phyloP scores from a whole-genome alignment of 2,329 filamentous ascomycete species.

The Cadophora luteo-olivacea region DNA sequence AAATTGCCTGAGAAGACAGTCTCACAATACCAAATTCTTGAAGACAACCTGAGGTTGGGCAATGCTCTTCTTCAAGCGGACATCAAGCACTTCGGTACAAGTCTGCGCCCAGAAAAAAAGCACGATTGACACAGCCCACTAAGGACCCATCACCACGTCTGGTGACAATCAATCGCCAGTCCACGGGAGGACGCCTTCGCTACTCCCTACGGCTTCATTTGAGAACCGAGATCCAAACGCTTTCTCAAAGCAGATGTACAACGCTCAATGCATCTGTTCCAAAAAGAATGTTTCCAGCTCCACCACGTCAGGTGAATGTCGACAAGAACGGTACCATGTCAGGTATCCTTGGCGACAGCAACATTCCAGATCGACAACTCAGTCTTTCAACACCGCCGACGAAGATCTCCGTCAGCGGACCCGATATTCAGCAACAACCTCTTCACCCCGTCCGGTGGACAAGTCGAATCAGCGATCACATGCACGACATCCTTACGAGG shows the following conservation, averaged over 20 bases:
- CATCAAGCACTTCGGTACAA: background rate
- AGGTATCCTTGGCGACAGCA: constrained; percentile 1
- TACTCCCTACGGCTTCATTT: constrained; percentile 9
- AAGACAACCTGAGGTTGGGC: constrained; percentile 3
- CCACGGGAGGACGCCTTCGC: constrained; percentile 2
- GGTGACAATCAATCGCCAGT: constrained; percentile 8
- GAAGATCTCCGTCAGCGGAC: constrained; percentile 7
- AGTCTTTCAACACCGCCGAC: constrained; percentile 5
- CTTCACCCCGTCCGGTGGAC: background rate
- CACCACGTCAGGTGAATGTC: constrained; percentile 4
- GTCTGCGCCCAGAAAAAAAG: background rate
- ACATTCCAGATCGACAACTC: constrained; percentile 4
- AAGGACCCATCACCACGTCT: background rate
- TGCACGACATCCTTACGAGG: constrained; percentile 1
- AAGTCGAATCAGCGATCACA: background rate
- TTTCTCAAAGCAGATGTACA: constrained; percentile 7
- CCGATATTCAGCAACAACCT: background rate
- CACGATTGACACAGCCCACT: background rate
- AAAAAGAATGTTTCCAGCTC: background rate
- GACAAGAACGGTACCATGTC: background rate
- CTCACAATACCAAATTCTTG: constrained; percentile 3
- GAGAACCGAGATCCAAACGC: background rate
- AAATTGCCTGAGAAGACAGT: background rate
- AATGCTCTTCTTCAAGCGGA: background rate
- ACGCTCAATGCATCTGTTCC: constrained; percentile 5